Evolutionary conservation across 306 rosid species (phyloP), one percentile per base, ranked within the genome.

Genomic region (Clitoria ternatea): DNA sequence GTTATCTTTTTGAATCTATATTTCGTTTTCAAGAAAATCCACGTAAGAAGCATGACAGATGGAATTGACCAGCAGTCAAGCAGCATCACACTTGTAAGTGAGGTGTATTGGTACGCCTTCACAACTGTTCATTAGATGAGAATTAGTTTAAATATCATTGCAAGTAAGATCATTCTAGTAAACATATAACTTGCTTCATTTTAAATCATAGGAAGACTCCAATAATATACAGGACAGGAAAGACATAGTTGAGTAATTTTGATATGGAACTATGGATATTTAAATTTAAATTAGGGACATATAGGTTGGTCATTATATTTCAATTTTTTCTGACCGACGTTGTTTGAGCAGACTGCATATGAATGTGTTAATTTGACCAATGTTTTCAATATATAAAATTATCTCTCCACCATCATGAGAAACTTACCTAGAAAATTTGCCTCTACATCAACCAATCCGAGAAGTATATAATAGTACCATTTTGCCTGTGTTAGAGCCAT

Each of bases 51-150:
- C 97, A 94, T 89, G 69, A 91, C 97, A 4, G 72, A 83, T 37
- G 99, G 99, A 54, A 94, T 89, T 54, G 97, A 66, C 99, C 99
- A 94, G 84, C 97, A 91, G 81, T 94, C 99, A 40, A 94, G 92
- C 77, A 94, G 83, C 97, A 91, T 94, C 48, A 94, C 96, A 37
- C 97, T 94, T 17, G 99, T 94, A 35, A 94, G 74, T 61, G 97
- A 87, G 71, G 99, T 94, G 85, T 94, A 91, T 77, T 94, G 97
- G 81, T 94, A 94, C 15, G 99, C 96, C 89, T 89, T 89, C 81
- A 94, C 99, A 84, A 94, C 99, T 94, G 91, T 88, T 74, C 68
- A 72, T 61, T 37, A 39, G 63, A 79, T 27, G 22, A 74, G 54
- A 53, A 76, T 8, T 32, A 19, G 33, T 39, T 45, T 49, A 45